phyloP scores from a whole-genome alignment of 2,329 filamentous ascomycete genomes.

The Elsinoe fawcettii region DNA sequence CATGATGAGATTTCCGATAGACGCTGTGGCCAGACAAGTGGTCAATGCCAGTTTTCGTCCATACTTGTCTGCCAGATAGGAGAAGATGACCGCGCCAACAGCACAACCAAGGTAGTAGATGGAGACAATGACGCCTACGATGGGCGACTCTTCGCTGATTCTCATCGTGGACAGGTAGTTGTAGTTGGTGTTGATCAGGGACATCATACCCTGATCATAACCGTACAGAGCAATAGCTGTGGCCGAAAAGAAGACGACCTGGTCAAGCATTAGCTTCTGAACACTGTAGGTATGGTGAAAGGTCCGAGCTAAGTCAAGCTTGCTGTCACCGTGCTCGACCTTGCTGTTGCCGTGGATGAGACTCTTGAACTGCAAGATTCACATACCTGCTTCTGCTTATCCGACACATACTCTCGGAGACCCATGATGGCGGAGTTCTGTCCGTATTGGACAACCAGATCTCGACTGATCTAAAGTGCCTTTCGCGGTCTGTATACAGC shows the following conservation, averaged over 20 bases:
- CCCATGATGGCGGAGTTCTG: slow-evolving; percentile 18
- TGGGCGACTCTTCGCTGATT: slow-evolving; percentile 41
- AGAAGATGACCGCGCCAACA: slow-evolving; percentile 50
- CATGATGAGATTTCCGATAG: slow-evolving; percentile 53
- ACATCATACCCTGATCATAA: slow-evolving; percentile 46
- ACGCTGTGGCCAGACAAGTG: slow-evolving; percentile 45
- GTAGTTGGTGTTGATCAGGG: slow-evolving; percentile 48
- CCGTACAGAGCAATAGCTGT: slow-evolving; percentile 50
- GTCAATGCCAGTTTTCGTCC: slow-evolving; percentile 52
- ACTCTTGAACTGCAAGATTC: not conserved
- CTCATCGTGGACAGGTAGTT: slow-evolving; percentile 52
- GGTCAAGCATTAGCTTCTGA: slow-evolving; percentile 11
- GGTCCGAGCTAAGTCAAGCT: not conserved
- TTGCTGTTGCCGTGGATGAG: not conserved
- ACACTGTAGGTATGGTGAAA: not conserved
- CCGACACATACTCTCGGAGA: slow-evolving; percentile 22
- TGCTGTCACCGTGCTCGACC: not conserved
- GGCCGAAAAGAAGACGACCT: slow-evolving; percentile 47
- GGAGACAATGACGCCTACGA: slow-evolving; percentile 53
- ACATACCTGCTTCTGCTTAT: slow-evolving; percentile 26
- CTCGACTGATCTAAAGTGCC: not conserved
- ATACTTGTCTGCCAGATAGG: slow-evolving; percentile 45
- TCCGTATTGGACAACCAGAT: not conserved
- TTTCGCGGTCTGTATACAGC: not conserved
- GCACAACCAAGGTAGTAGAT: slow-evolving; percentile 58